Evolutionary conservation across 2,329 filamentous ascomycete genomes (phyloP).

Genomic region (Aspergillus sp.): DNA sequence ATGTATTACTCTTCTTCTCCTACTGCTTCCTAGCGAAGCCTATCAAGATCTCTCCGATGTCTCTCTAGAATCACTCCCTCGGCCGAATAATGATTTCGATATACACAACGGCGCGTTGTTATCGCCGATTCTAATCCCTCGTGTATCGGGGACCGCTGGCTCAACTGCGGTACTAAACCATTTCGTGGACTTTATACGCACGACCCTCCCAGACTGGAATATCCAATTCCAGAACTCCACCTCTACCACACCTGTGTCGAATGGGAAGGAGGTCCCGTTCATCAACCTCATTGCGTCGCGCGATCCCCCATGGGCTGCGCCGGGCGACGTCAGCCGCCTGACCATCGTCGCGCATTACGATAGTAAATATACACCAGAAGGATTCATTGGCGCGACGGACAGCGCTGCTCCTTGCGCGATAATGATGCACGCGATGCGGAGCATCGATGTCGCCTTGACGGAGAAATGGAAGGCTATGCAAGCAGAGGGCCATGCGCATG

Average conservation of each 20-base stretch:
- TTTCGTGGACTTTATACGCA: constrained; percentile 77
- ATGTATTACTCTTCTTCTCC: constrained; percentile 22
- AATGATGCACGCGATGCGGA: constrained; percentile 79
- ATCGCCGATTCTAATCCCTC: constrained; percentile 79
- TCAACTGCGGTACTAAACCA: constrained; percentile 71
- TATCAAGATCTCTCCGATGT: constrained; percentile 69
- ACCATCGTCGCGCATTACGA: constrained; percentile 95
- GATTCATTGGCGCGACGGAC: constrained; percentile 91
- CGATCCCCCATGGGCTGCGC: constrained; percentile 77
- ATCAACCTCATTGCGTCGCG: constrained; percentile 80
- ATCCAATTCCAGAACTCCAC: constrained; percentile 89
- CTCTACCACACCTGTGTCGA: constrained; percentile 72
- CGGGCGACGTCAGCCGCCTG: constrained; percentile 74
- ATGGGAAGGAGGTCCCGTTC: constrained; percentile 72
- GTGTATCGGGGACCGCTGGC: constrained; percentile 82
- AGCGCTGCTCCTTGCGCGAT: constrained; percentile 94
- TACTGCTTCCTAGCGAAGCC: constrained; percentile 33
- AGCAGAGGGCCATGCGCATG: constrained; percentile 51
- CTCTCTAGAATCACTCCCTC: constrained; percentile 68
- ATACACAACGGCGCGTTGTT: constrained; percentile 73
- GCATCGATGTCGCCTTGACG: constrained; percentile 74
- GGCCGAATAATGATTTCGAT: constrained; percentile 73
- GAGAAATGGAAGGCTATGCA: constrained; percentile 77
- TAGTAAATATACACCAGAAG: constrained; percentile 72
- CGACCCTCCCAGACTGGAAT: constrained; percentile 72